Percentiles rank a stretch among this genome's conserved stretches.
phyloP scores from a whole-genome alignment of 352 stramenopile genomes.

The Elongisporangium undulatum region DNA sequence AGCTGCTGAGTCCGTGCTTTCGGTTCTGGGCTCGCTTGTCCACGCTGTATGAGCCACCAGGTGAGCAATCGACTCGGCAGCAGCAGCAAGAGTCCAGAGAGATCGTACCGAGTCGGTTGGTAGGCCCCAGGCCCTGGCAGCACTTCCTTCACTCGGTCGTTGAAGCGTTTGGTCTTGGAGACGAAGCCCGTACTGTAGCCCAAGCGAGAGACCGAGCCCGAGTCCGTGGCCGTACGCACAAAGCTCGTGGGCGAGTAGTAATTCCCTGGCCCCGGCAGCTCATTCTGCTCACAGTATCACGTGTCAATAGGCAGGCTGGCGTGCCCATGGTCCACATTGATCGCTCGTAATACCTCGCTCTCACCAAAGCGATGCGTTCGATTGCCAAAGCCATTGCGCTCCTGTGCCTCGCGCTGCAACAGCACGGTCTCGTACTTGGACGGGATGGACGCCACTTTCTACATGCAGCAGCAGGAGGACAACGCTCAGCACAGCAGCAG shows the following conservation, averaged over 20 bases:
- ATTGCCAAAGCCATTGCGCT: constrained; percentile 65
- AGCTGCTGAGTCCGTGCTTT: constrained; percentile 67
- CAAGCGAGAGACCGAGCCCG: constrained; percentile 67
- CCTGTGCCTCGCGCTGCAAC: constrained; percentile 38
- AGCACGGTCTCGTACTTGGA: constrained; percentile 78
- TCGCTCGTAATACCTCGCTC: constrained; percentile 24
- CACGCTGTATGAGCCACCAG: constrained; percentile 13
- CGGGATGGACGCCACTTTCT: constrained; percentile 69
- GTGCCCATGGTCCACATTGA: neutral
- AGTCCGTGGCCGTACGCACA: constrained; percentile 52
- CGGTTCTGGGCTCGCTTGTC: constrained; percentile 50
- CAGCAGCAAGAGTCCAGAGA: neutral
- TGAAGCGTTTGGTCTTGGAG: constrained; percentile 74
- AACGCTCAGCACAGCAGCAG: neutral
- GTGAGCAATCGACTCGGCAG: constrained; percentile 1
- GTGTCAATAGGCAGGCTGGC: neutral
- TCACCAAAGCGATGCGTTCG: constrained; percentile 64
- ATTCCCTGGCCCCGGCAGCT: constrained; percentile 57
- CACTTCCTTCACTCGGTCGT: constrained; percentile 34
- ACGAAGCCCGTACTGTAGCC: constrained; percentile 77
- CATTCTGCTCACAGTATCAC: constrained; percentile 33
- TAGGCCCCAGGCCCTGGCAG: constrained; percentile 66
- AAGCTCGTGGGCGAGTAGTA: constrained; percentile 67
- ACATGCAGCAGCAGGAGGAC: neutral
- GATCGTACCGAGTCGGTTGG: constrained; percentile 34